Base-by-base conservation (phyloP, 2,329 filamentous ascomycete species). In the Hypomyces perniciosus region DNA sequence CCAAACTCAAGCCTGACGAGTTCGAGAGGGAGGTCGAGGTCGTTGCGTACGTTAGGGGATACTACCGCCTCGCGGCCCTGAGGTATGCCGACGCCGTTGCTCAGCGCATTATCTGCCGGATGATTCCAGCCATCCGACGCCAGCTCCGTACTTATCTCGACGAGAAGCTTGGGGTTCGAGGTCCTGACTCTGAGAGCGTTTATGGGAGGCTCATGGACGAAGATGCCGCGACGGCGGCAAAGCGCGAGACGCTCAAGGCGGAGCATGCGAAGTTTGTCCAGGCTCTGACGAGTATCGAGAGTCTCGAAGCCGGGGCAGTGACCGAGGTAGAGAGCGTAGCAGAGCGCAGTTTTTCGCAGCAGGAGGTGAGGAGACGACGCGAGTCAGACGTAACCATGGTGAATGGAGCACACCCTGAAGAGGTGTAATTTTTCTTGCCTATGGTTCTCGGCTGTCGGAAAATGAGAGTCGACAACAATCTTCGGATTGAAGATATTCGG, bases 41-140 rank as follows among this genome's bases (percentile, higher is more conserved):
- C 0, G 78, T 86, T 9, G 48, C 82, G 0, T 81, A 81, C 4
- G 75, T 88, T 41, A 72, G 84, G 0, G 84, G 79, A 0, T 90
- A 90, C 63, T 90, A 90, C 61, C 74, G 80, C 43, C 77, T 85
- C 4, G 85, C 86, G 0, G 78, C 81, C 0, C 68, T 75, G 33
- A 77, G 85, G 1, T 86, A 89, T 58, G 73, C 81, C 1, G 85
- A 90, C 50, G 64, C 68, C 2, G 68, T 74, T 6, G 67, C 72
- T 1, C 69, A 79, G 27, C 69, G 74, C 44, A 65, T 79, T 48
- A 70, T 74, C 8, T 75, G 73, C 8, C 72, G 74, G 4, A 69
- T 78, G 61, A 69, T 80, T 5, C 76, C 76, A 0, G 62, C 67
- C 3, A 69, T 79, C 6, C 65, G 70, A 7, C 53, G 59, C 2